Conservation (phyloP, 1,284 basidiomycete genomes). For the Cryptococcus deneoformans region DNA sequence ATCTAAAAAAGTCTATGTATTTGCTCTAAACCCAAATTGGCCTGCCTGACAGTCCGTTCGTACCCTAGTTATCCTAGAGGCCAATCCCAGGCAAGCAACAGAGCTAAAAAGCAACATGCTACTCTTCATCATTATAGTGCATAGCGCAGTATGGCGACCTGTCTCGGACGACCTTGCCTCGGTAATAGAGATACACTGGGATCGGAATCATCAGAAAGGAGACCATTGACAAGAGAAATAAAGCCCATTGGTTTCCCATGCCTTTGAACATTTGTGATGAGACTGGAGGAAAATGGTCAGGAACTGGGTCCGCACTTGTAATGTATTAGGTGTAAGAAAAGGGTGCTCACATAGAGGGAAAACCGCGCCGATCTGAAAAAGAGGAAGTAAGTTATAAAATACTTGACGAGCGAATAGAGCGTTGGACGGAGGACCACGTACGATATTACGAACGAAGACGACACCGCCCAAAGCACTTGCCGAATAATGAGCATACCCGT, state of each 20-base stretch:
- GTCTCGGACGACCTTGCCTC: slow-evolving; percentile 17
- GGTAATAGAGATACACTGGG: slow-evolving; percentile 22
- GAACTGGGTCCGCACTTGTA: not conserved
- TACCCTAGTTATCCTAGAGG: too few relatives aligned
- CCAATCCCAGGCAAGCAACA: too few relatives aligned
- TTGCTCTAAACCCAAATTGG: too few relatives aligned
- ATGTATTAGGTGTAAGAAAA: not conserved
- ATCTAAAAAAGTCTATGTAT: too few relatives aligned
- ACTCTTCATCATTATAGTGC: slow-evolving; percentile 19
- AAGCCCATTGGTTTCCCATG: slow-evolving; percentile 30
- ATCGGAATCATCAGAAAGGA: slow-evolving; percentile 22
- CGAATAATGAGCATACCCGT: slow-evolving; percentile 32
- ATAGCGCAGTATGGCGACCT: slow-evolving; percentile 24
- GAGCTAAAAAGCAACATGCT: not conserved
- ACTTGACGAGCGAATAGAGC: not conserved
- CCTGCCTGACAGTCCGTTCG: too few relatives aligned
- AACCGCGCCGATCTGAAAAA: slow-evolving; percentile 22
- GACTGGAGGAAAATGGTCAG: slow-evolving; percentile 10
- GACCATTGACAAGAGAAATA: slow-evolving; percentile 24
- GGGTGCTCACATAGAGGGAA: slow-evolving; percentile 27
- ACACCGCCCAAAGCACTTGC: slow-evolving; percentile 28
- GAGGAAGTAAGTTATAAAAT: not conserved
- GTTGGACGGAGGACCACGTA: slow-evolving; percentile 1
- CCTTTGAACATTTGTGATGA: slow-evolving; percentile 30
- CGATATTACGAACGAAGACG: slow-evolving; percentile 29